Base-by-base conservation (phyloP, 768 basidiomycete species). In the Phanerodontia chrysosporium region DNA sequence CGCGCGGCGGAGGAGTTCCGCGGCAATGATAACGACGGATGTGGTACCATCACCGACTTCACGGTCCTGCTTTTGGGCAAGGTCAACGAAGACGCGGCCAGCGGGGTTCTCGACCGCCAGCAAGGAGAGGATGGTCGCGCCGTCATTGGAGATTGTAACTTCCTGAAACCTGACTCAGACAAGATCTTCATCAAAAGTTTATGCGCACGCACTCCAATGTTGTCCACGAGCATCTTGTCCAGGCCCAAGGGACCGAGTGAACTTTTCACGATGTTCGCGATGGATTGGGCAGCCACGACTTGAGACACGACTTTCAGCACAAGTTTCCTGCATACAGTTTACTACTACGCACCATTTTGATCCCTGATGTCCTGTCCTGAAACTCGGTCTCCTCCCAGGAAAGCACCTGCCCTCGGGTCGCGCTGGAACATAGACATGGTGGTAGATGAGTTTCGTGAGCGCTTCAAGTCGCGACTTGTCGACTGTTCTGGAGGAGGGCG, bases 21-120 rank as follows among this genome's bases (percentile, higher is more conserved):
- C 95, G 55, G 95, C 95, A 70, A 99, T 83, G 65, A 99, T 92
- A 49, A 99, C 97, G 45, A 99, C 97, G 24, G 95, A 98, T 2
- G 97, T 99, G 8, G 97, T 99, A 14, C 97, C 97, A 76, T 99
- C 97, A 36, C 97, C 97, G 10, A 99, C 97, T 75, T 99, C 97
- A 72, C 95, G 97, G 74, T 99, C 97, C 74, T 98, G 95, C 69
- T 98, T 98, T 75, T 98, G 95, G 1, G 97, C 95, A 46, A 99
- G 90, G 74, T 98, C 95, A 49, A 98, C 95, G 64, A 99, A 94
- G 62, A 99, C 95, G 63, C 92, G 89, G 22, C 95, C 97, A 3
- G 97, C 97, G 27, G 97, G 97, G 70, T 98, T 94, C 67, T 97
- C 93, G 46, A 99, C 95, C 16, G 93, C 86, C 42, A 98, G 80